A percentile compares a stretch with the other conserved stretches of the same genome.
Conservation (phyloP, 2,329 filamentous ascomycete genomes). For the Aspergillus sp. region DNA sequence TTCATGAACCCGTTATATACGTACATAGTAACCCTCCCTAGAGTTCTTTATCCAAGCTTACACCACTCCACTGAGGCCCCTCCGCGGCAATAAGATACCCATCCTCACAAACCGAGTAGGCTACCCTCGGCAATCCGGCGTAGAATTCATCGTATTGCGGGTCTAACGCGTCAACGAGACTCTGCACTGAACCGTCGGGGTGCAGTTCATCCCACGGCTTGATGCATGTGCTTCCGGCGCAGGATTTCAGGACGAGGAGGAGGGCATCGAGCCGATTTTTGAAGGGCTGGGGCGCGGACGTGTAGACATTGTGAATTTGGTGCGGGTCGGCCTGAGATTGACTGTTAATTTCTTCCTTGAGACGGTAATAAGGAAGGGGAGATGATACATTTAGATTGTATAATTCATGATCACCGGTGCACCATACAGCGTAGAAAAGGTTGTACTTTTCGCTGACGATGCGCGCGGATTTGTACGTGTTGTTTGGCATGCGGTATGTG, state of each 20-base stretch:
- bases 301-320: conserved; percentile 36
- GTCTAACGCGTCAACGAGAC: conserved; percentile 33
- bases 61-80: conserved; percentile 27
- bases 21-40: neutral
- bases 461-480: conserved; percentile 43
- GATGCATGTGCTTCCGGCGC: conserved; percentile 34
- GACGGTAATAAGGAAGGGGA: neutral
- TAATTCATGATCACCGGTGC: conserved; percentile 41
- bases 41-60: neutral
- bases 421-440: conserved; percentile 44
- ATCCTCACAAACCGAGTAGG: conserved; percentile 33
- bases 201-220: conserved; percentile 39
- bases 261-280: conserved; percentile 35
- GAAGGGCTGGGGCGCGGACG: conserved; percentile 14
- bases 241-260: conserved; percentile 41
- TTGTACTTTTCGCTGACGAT: conserved; percentile 37
- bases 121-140: conserved; percentile 29
- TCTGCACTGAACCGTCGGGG: conserved; percentile 27
- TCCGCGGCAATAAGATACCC: conserved; percentile 39
- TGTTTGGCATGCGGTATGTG: conserved; percentile 25
- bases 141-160: conserved; percentile 34
- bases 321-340: conserved; percentile 34
- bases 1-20: neutral
- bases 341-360: neutral
- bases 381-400: conserved; percentile 37